Base-by-base conservation (phyloP, 2,329 filamentous ascomycete species). In the Daldinia eschscholtzii region DNA sequence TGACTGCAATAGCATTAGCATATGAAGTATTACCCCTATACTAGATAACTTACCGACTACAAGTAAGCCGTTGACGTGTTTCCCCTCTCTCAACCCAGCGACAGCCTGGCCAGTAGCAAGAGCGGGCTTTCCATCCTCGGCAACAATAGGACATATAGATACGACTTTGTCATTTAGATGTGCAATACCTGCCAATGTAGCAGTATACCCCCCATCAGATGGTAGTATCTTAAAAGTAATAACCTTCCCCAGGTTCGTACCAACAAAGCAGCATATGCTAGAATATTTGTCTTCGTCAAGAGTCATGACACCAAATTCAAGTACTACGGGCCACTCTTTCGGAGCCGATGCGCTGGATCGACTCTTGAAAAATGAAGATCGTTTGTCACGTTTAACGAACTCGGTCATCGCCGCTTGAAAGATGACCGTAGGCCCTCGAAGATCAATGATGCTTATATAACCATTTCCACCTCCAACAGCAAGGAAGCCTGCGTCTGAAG, bases 201-300 rank as follows among this genome's bases (percentile, higher is more conserved):
- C 93, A 10, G 88, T 85, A 79, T 97, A 98, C 10, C 89, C 86
- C 4, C 90, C 88, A 60, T 87, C 88, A 13, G 91, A 86, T 0
- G 96, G 96, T 2, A 98, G 82, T 23, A 99, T 85, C 81, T 97
- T 98, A 82, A 98, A 95, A 0, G 95, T 98, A 6, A 91, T 89
- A 18, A 98, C 83, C 74, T 93, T 93, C 44, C 96, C 96, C 33
- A 89, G 80, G 72, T 91, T 94, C 0, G 96, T 98, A 20, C 96
- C 96, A 1, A 97, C 92, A 73, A 98, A 97, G 72, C 96, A 92
- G 65, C 91, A 89, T 64, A 99, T 97, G 76, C 94, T 98, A 1
- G 96, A 98, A 78, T 97, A 99, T 71, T 93, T 90, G 76, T 98
- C 95, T n/a, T 91, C 92, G 48, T 98, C 96, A 3, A 98, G 82